Evolutionary conservation across 257 asterid genomes (phyloP).

Genomic region (Sherardia arvensis): DNA sequence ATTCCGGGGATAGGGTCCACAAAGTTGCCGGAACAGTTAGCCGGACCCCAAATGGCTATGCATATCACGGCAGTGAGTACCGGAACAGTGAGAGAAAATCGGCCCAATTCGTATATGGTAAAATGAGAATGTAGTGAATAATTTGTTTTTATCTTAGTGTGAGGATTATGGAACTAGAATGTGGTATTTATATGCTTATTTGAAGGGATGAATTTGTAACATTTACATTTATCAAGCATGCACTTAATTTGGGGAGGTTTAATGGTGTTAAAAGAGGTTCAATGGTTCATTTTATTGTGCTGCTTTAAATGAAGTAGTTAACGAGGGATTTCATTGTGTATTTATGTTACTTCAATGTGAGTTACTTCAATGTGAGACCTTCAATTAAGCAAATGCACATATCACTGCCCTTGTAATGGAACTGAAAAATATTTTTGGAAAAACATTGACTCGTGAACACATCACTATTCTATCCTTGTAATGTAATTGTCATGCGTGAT

Average conservation of each 20-base stretch:
- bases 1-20: too few relatives aligned
- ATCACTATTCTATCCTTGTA: too few relatives aligned
- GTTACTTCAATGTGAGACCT: too few relatives aligned
- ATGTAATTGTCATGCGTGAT: too few relatives aligned
- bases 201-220: background rate
- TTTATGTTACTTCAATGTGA: background rate
- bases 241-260: background rate
- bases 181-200: background rate
- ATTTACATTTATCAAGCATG: background rate
- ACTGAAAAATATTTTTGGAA: too few relatives aligned
- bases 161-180: background rate
- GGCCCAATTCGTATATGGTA: background rate
- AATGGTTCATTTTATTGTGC: background rate
- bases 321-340: background rate
- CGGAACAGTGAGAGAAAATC: background rate
- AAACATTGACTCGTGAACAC: too few relatives aligned
- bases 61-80: background rate
- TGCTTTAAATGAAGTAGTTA: background rate
- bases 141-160: too few relatives aligned
- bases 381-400: too few relatives aligned
- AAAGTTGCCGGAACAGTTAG: background rate
- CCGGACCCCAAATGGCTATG: conserved; percentile 6
- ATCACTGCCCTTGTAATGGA: too few relatives aligned
- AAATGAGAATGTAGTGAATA: too few relatives aligned
- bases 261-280: background rate